A percentile compares a stretch with the other conserved stretches of the same genome.
These are phyloP conservation scores for Tilletia indica DNA, from an alignment of 1,284 basidiomycete genomes.

Conservation along the genomic window DNA sequence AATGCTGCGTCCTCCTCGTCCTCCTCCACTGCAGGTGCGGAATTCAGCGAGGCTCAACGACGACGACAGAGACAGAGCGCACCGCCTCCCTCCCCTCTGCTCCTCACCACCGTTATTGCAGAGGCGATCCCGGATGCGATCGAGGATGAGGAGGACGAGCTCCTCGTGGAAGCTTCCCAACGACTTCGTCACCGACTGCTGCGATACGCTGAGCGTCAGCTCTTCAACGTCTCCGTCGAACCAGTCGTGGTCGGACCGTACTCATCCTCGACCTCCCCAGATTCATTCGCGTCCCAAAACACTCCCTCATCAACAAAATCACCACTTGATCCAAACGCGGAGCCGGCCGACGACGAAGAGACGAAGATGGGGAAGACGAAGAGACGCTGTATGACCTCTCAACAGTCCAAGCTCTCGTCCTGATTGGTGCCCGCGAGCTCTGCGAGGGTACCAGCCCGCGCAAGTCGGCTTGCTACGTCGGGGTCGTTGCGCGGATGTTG, in stretches of 20 bases:
- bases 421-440: not conserved
- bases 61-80: not conserved
- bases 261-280: not conserved
- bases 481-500: conserved; percentile 10
- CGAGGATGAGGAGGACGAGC: conserved; percentile 13
- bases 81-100: not conserved
- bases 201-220: not conserved
- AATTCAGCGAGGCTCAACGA: not conserved
- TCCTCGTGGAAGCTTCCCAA: not conserved
- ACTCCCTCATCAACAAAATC: no score
- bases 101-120: not conserved
- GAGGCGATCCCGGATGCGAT: conserved; percentile 12
- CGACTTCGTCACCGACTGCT: not conserved
- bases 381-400: not conserved
- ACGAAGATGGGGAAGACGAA: not conserved
- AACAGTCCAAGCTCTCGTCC: not conserved
- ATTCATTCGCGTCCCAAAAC: no score
- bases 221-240: not conserved
- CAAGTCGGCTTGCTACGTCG: conserved; percentile 8
- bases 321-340: no score
- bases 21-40: not conserved
- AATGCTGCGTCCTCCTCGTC: not conserved
- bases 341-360: no score
- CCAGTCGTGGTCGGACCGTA: not conserved
- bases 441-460: conserved; percentile 13